Percentiles rank a stretch among this genome's conserved stretches.
Evolutionary conservation across 225 moss, liverwort and hornwort species (phyloP).

Genomic region (Takakia lepidozioides): DNA sequence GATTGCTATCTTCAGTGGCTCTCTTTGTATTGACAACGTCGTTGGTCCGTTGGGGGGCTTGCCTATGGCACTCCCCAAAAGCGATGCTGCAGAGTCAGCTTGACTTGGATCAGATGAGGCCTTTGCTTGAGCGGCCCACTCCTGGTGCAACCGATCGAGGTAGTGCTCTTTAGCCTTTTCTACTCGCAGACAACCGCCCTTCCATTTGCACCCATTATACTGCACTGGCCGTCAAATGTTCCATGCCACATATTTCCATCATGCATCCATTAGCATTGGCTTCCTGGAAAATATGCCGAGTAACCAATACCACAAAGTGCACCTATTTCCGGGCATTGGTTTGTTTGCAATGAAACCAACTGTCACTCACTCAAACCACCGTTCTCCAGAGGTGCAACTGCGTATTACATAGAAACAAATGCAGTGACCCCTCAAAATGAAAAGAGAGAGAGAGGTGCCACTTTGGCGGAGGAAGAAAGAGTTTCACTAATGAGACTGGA

Average conservation of each 20-base stretch:
- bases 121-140: slow-evolving; percentile 49
- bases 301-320: too few relatives aligned
- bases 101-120: slow-evolving; percentile 3
- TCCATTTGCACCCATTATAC: slow-evolving; percentile 98
- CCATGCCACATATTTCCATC: neutral
- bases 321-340: too few relatives aligned
- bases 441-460: too few relatives aligned
- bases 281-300: neutral
- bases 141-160: slow-evolving; percentile 53
- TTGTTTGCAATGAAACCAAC: too few relatives aligned
- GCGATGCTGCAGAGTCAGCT: neutral
- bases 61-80: neutral
- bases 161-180: slow-evolving; percentile 83
- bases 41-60: slow-evolving; percentile 1
- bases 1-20: slow-evolving; percentile 8
- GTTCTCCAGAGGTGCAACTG: too few relatives aligned
- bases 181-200: slow-evolving; percentile 70
- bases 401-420: too few relatives aligned
- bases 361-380: too few relatives aligned
- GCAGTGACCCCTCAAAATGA: too few relatives aligned
- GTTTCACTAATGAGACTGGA: too few relatives aligned
- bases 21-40: neutral
- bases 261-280: neutral
- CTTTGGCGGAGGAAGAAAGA: too few relatives aligned
- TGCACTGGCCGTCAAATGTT: slow-evolving; percentile 15